Percentiles rank a stretch among this genome's conserved stretches.
Evolutionary conservation across 768 basidiomycete genomes (phyloP).

Genomic region (Boletus rubropictus): DNA sequence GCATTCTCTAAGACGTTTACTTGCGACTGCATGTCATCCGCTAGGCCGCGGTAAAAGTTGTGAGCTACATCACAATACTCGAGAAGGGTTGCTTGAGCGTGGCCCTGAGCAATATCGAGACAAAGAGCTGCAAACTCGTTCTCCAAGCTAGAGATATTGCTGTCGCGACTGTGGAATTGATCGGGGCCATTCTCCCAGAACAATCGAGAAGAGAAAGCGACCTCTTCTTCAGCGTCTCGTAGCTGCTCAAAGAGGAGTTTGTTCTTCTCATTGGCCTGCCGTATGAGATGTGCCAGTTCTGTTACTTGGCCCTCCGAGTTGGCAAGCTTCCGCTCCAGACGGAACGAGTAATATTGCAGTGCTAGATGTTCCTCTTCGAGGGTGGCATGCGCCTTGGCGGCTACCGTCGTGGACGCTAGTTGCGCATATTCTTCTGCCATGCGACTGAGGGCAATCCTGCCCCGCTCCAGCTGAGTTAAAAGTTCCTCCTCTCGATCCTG

Average conservation of each 20-base stretch:
- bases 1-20: constrained; percentile 7
- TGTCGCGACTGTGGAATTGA: neutral
- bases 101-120: constrained; percentile 15
- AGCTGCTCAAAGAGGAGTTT: constrained; percentile 31
- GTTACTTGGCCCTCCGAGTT: constrained; percentile 63
- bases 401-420: constrained; percentile 42
- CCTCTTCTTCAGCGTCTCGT: constrained; percentile 16
- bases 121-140: constrained; percentile 12
- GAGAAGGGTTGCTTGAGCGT: constrained; percentile 8
- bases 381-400: constrained; percentile 29
- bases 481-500: constrained; percentile 41
- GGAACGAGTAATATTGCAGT: constrained; percentile 39
- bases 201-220: constrained; percentile 8
- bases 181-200: constrained; percentile 6
- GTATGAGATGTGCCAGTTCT: constrained; percentile 59
- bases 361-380: constrained; percentile 38
- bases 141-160: constrained; percentile 11
- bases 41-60: constrained; percentile 35
- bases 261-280: constrained; percentile 52
- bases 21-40: constrained; percentile 30
- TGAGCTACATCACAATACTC: constrained; percentile 22
- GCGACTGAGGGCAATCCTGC: constrained; percentile 39
- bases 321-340: constrained; percentile 62
- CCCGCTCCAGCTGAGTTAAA: constrained; percentile 46
- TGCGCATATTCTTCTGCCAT: constrained; percentile 51